Percentiles rank a stretch among this genome's conserved stretches.
Conservation (phyloP, 192 early-diverging fungal genomes). For the Gryganskiella cystojenkinii region DNA sequence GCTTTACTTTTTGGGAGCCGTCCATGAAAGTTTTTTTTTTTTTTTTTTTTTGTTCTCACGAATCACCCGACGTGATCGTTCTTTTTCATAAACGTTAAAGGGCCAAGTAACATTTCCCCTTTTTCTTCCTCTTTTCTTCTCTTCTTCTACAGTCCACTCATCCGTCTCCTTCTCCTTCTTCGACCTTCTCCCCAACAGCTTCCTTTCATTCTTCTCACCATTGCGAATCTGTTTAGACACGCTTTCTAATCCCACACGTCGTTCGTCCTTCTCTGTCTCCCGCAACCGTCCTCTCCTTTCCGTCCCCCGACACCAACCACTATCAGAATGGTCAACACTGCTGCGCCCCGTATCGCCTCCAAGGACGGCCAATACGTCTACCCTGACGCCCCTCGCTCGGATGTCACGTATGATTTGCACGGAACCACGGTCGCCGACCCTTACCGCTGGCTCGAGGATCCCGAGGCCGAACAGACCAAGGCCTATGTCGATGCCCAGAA, state of each 20-base stretch:
- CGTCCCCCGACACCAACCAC: neutral
- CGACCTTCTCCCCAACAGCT: no score
- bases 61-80: neutral
- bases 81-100: neutral
- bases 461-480: conserved; percentile 68
- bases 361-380: conserved; percentile 48
- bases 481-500: conserved; percentile 74
- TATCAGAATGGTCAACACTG: conserved; percentile 17
- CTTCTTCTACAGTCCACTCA: neutral
- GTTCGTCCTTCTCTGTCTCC: neutral
- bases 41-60: neutral
- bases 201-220: no score
- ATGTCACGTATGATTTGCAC: conserved; percentile 55
- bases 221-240: no score
- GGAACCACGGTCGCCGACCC: conserved; percentile 62
- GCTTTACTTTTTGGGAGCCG: neutral
- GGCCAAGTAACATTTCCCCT: no score
- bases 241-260: no score
- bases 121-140: neutral
- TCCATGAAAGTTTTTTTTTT: neutral
- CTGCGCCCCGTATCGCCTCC: conserved; percentile 12
- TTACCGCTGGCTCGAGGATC: conserved; percentile 77
- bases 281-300: neutral
- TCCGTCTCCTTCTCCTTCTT: neutral
- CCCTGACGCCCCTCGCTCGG: conserved; percentile 58